These are phyloP conservation scores for Microdochium bolleyi DNA, from an alignment of 2,329 filamentous ascomycete genomes.

Conservation along the genomic window DNA sequence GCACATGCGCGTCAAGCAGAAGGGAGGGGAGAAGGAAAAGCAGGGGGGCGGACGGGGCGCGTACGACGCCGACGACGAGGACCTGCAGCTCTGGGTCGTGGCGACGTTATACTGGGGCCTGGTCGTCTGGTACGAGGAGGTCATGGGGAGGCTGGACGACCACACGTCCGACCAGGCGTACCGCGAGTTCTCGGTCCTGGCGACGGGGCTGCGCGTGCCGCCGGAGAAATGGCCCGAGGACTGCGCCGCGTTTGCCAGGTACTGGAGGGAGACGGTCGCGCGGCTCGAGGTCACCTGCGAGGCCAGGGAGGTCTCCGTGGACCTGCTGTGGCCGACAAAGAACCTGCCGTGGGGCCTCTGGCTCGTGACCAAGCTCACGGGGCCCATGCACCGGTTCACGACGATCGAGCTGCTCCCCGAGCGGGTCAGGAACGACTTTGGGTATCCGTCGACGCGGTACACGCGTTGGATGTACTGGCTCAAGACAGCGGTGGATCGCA, in stretches of 20 bases:
- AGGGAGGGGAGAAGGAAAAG: no score
- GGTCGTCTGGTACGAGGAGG: slow-evolving; percentile 4
- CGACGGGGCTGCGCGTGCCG: slow-evolving; percentile 7
- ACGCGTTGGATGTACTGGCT: slow-evolving; percentile 1
- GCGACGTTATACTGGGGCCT: slow-evolving; percentile 6
- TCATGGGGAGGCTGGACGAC: slow-evolving; percentile 4
- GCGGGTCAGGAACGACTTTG: slow-evolving; percentile 3
- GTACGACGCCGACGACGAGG: slow-evolving; percentile 7
- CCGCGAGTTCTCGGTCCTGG: slow-evolving; percentile 8
- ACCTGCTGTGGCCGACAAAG: slow-evolving; percentile 1
- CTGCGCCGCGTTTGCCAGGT: slow-evolving; percentile 1
- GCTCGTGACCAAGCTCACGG: slow-evolving; percentile 1
- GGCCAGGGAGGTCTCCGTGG: slow-evolving; percentile 1
- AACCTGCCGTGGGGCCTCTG: slow-evolving; percentile 1
- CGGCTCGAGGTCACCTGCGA: slow-evolving; percentile 1
- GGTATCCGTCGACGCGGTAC: not conserved
- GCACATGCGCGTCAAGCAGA: slow-evolving; percentile 7
- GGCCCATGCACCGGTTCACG: slow-evolving; percentile 1
- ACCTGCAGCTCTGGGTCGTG: slow-evolving; percentile 9
- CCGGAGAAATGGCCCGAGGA: slow-evolving; percentile 5
- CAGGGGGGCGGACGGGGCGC: not conserved
- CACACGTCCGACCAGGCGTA: slow-evolving; percentile 4
- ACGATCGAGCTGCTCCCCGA: slow-evolving; percentile 2
- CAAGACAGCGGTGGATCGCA: not conserved
- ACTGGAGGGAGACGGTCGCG: slow-evolving; percentile 1